phyloP scores from a whole-genome alignment of 495 filamentous ascomycete genomes.

The Aspergillus egyptiacus region DNA sequence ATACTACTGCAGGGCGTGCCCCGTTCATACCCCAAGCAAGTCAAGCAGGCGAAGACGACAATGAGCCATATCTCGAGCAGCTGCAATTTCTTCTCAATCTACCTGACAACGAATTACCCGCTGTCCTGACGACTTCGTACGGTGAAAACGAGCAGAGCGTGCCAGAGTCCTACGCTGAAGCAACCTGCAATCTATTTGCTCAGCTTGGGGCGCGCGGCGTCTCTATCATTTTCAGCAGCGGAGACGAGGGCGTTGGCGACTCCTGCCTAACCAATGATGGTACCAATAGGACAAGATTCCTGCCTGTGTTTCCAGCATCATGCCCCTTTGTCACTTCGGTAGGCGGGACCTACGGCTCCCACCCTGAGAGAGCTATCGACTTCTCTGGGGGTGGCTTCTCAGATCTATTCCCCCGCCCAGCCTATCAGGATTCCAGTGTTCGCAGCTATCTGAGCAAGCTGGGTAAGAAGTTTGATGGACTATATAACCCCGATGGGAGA shows the following conservation, averaged over 20 bases:
- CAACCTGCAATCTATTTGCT: constrained; percentile 66
- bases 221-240: constrained; percentile 65
- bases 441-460: constrained; percentile 44
- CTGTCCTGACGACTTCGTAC: constrained; percentile 71
- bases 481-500: constrained; percentile 57
- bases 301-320: constrained; percentile 65
- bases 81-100: constrained; percentile 60
- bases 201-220: constrained; percentile 69
- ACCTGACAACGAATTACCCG: constrained; percentile 59
- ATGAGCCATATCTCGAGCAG: constrained; percentile 82
- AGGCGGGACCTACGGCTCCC: constrained; percentile 57
- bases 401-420: constrained; percentile 56
- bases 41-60: constrained; percentile 36
- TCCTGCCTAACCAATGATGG: constrained; percentile 64
- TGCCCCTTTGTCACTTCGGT: constrained; percentile 79
- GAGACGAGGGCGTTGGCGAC: constrained; percentile 58
- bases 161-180: constrained; percentile 55
- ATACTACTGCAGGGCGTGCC: constrained; percentile 60
- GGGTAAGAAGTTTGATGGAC: constrained; percentile 33
- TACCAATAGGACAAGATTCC: constrained; percentile 52
- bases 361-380: constrained; percentile 47
- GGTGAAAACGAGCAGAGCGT: constrained; percentile 39
- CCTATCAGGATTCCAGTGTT: constrained; percentile 58
- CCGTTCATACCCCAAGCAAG: constrained; percentile 50
- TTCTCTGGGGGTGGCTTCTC: constrained; percentile 70